Evolutionary conservation across 768 basidiomycete genomes (phyloP), one percentile per base, ranked within the genome.

Genomic region (Nidularia sp.): DNA sequence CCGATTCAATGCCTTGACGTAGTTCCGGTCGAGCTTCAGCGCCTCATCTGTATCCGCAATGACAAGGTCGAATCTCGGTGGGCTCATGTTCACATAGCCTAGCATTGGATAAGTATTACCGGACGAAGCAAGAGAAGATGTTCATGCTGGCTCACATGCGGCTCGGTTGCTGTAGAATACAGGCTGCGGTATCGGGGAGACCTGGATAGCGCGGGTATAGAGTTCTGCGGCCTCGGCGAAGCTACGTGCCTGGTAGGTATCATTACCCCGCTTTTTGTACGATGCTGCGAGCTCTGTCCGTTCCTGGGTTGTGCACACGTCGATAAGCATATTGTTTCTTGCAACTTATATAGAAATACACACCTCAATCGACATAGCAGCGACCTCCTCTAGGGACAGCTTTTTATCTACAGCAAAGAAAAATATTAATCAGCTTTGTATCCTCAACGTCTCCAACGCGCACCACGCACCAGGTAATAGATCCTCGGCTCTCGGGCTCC

Each of bases 161-260:
- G 96, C 97, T 48, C 97, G 86, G 70, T 99, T 99, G 70, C 90
- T 92, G 80, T 85, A 98, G 73, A 88, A 99, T 33, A 98, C 92
- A 31, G 97, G 86, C 62, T 96, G 93, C 5, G 86, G 83, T 65
- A 83, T 85, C 6, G 89, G 85, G 3, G 89, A 76, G 15, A 88
- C 76, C 45, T 79, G 74, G 55, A 92, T 90, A 35, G 90, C 90
- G 52, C 79, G 81, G 8, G 87, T 87, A 71, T 92, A 91, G 51
- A 80, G 71, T 22, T 82, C 76, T 29, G 76, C 78, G 7, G 89
- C 89, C 43, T 72, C 69, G 5, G 69, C 64, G 58, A 83, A 90
- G 59, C 79, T 79, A 57, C 78, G 80, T 43, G 70, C 69, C 59
- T 83, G 77, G 70, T 91, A 92, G 10, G 85, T 82, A 13, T 72